Percentiles rank a stretch among this genome's conserved stretches.
Conservation (phyloP, 2,329 filamentous ascomycete species). For the Alternaria dauci region DNA sequence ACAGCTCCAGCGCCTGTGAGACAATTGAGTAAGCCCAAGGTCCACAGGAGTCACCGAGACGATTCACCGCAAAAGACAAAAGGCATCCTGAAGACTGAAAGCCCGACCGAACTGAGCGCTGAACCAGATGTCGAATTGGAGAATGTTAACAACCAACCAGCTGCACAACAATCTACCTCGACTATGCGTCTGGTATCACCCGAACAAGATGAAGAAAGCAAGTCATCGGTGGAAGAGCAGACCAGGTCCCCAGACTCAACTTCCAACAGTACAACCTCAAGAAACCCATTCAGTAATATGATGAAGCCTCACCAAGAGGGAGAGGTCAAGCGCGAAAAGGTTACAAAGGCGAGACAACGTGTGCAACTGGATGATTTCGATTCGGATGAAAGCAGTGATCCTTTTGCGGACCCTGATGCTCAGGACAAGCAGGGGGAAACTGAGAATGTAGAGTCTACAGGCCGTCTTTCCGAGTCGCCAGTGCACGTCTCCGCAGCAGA, state of each 20-base stretch:
- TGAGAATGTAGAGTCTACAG: slow-evolving; percentile 31
- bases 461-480: slow-evolving; percentile 70
- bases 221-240: slow-evolving; percentile 29
- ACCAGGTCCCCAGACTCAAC: slow-evolving; percentile 30
- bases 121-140: slow-evolving; percentile 28
- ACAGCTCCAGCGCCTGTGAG: slow-evolving; percentile 34
- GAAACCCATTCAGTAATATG: slow-evolving; percentile 42
- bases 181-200: slow-evolving; percentile 49
- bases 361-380: slow-evolving; percentile 77
- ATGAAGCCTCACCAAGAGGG: slow-evolving; percentile 49
- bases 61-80: slow-evolving; percentile 46
- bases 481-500: slow-evolving; percentile 69
- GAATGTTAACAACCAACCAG: slow-evolving; percentile 18
- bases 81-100: slow-evolving; percentile 44
- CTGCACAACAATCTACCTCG: slow-evolving; percentile 30
- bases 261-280: slow-evolving; percentile 36
- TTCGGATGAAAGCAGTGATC: slow-evolving; percentile 60
- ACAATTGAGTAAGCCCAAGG: slow-evolving; percentile 50
- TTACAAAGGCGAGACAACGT: slow-evolving; percentile 67
- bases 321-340: slow-evolving; percentile 65
- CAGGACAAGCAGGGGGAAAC: slow-evolving; percentile 37
- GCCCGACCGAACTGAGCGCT: slow-evolving; percentile 35
- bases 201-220: slow-evolving; percentile 33
- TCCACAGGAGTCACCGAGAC: slow-evolving; percentile 47
- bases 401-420: slow-evolving; percentile 52